phyloP scores from a whole-genome alignment of 805 yeast genomes.

The Spathaspora boniae region DNA sequence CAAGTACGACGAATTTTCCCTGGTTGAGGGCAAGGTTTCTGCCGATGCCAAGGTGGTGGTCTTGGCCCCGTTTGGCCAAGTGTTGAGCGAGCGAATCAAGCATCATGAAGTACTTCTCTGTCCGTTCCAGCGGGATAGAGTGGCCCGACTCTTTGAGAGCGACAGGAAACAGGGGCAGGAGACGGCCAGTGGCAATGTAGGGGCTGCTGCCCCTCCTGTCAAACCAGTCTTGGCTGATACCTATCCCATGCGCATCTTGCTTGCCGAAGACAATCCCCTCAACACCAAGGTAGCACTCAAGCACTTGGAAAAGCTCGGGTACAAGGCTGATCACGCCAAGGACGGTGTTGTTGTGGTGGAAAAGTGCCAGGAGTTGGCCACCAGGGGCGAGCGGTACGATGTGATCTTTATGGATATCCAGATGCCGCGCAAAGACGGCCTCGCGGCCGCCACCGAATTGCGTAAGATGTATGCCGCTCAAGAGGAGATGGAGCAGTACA shows the following conservation, averaged over 20 bases:
- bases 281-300: conserved; percentile 49
- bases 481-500: conserved; percentile 12
- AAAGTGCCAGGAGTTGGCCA: conserved; percentile 24
- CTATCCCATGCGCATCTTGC: conserved; percentile 43
- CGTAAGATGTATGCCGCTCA: conserved; percentile 22
- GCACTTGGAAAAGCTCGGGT: conserved; percentile 48
- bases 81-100: conserved; percentile 19
- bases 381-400: conserved; percentile 37
- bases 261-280: conserved; percentile 55
- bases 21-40: conserved; percentile 4
- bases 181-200: too few relatives aligned
- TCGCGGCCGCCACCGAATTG: conserved; percentile 44
- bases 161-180: too few relatives aligned
- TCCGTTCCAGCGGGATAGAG: conserved; percentile 26
- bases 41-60: conserved; percentile 16
- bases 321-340: conserved; percentile 48
- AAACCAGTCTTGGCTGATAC: conserved; percentile 9
- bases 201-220: background rate
- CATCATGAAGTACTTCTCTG: conserved; percentile 23
- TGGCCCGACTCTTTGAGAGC: conserved; percentile 12
- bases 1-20: conserved; percentile 12
- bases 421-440: conserved; percentile 56
- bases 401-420: conserved; percentile 56
- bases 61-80: conserved; percentile 28
- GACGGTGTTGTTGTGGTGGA: conserved; percentile 47